Conservation (phyloP, 1,284 basidiomycete species). For the Clitocybe nebularis region DNA sequence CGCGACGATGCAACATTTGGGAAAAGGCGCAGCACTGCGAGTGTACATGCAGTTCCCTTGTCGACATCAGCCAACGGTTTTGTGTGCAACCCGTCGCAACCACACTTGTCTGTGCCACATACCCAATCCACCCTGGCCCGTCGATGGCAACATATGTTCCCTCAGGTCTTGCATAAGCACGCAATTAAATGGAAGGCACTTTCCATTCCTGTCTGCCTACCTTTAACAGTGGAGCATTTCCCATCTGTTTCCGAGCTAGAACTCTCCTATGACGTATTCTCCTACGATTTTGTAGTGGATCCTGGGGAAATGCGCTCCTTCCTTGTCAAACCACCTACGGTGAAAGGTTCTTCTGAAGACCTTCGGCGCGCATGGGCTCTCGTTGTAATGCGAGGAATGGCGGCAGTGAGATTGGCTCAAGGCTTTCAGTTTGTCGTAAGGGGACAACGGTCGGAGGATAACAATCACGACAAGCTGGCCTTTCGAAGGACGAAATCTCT, state of each 20-base stretch:
- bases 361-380: slow-evolving; percentile 70
- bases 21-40: slow-evolving; percentile 50
- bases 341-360: slow-evolving; percentile 50
- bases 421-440: slow-evolving; percentile 92
- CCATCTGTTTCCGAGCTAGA: slow-evolving; percentile 76
- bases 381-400: slow-evolving; percentile 91
- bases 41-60: slow-evolving; percentile 38
- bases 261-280: slow-evolving; percentile 76
- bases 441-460: slow-evolving; percentile 32
- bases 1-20: slow-evolving; percentile 54
- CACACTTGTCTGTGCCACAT: slow-evolving; percentile 50
- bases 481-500: slow-evolving; percentile 49
- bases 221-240: slow-evolving; percentile 90
- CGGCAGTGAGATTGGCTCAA: slow-evolving; percentile 86
- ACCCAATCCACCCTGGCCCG: slow-evolving; percentile 70
- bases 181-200: slow-evolving; percentile 93
- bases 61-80: slow-evolving; percentile 47
- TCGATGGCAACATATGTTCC: slow-evolving; percentile 88
- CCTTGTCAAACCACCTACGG: slow-evolving; percentile 61
- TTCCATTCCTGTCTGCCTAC: slow-evolving; percentile 82
- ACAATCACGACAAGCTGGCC: slow-evolving; percentile 25
- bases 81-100: slow-evolving; percentile 64
- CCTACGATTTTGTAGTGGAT: slow-evolving; percentile 77
- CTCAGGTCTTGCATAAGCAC: slow-evolving; percentile 74
- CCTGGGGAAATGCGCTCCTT: slow-evolving; percentile 78